Conservation (phyloP, 1,284 basidiomycete genomes). For the Boletus sp. region DNA sequence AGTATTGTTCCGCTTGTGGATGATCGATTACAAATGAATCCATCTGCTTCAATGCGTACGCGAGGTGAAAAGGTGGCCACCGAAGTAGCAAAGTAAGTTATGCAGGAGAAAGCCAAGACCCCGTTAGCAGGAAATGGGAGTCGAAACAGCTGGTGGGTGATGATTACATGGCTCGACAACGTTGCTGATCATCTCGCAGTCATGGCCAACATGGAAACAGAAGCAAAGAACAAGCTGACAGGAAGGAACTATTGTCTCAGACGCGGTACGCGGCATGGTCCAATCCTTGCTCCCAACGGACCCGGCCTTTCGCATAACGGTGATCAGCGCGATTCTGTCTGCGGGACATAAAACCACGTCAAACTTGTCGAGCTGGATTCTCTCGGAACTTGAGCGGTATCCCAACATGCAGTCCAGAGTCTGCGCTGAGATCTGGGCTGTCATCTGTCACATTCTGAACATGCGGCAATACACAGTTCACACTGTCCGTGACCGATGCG, state of each 20-base stretch:
- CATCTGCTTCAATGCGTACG: neutral
- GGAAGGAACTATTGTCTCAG: neutral
- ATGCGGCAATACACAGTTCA: constrained; percentile 41
- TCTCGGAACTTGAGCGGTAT: constrained; percentile 41
- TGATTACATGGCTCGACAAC: too few species aligned
- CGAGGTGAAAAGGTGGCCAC: too few species aligned
- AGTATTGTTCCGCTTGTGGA: too few species aligned
- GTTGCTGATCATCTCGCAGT: neutral
- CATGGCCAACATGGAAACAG: neutral
- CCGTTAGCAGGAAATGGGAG: too few species aligned
- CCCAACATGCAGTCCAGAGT: constrained; percentile 38
- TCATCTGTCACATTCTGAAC: too few species aligned
- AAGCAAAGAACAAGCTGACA: neutral
- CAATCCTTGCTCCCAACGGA: neutral
- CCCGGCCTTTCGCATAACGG: neutral
- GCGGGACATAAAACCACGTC: constrained; percentile 54
- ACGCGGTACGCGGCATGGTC: neutral
- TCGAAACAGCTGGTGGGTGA: too few species aligned
- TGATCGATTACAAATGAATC: neutral
- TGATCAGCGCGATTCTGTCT: constrained; percentile 36
- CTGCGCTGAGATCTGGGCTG: constrained; percentile 42
- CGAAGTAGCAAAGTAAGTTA: too few species aligned
- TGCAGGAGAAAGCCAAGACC: too few species aligned
- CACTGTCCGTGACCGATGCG: constrained; percentile 47
- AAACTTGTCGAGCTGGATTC: constrained; percentile 39